These are phyloP conservation scores for Fusarium humuli DNA, from an alignment of 2,329 filamentous ascomycete genomes.

Conservation along the genomic window DNA sequence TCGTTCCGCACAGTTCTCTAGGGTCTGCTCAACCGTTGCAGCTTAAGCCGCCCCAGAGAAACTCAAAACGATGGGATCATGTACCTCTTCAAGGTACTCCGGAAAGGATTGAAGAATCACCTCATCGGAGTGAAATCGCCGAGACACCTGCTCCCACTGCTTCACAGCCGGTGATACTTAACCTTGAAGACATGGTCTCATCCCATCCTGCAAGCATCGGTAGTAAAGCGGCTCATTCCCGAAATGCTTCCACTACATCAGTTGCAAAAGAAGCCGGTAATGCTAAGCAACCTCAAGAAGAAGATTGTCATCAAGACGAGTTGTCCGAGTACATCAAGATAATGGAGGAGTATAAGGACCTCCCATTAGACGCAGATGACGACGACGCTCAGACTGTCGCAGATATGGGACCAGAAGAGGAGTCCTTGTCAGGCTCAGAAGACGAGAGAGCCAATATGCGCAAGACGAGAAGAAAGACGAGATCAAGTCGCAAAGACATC, in stretches of 20 bases:
- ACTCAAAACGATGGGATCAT: conserved; percentile 55
- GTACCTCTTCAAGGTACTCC: conserved; percentile 55
- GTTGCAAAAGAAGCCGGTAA: not conserved
- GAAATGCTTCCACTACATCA: not conserved
- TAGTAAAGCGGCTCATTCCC: not conserved
- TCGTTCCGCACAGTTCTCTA: conserved; percentile 19
- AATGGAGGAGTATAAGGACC: conserved; percentile 68
- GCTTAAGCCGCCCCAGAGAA: conserved; percentile 60
- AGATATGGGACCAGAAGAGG: conserved; percentile 28
- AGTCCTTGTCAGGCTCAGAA: conserved; percentile 38
- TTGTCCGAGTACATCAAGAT: conserved; percentile 74
- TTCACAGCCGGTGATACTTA: conserved; percentile 46
- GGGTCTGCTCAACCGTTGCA: conserved; percentile 56
- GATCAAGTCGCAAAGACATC: conserved; percentile 46
- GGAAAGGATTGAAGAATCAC: conserved; percentile 50
- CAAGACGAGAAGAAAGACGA: conserved; percentile 38
- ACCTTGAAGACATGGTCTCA: conserved; percentile 27
- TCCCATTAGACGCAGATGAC: conserved; percentile 66
- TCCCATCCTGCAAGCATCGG: conserved; percentile 1
- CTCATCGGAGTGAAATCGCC: conserved; percentile 33
- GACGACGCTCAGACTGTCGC: conserved; percentile 54
- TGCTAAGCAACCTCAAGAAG: not conserved
- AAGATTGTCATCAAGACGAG: conserved; percentile 58
- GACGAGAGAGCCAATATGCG: conserved; percentile 33
- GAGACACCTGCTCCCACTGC: conserved; percentile 36